Conservation (phyloP, 768 basidiomycete genomes). For the Kwoniella mangroviensis region DNA sequence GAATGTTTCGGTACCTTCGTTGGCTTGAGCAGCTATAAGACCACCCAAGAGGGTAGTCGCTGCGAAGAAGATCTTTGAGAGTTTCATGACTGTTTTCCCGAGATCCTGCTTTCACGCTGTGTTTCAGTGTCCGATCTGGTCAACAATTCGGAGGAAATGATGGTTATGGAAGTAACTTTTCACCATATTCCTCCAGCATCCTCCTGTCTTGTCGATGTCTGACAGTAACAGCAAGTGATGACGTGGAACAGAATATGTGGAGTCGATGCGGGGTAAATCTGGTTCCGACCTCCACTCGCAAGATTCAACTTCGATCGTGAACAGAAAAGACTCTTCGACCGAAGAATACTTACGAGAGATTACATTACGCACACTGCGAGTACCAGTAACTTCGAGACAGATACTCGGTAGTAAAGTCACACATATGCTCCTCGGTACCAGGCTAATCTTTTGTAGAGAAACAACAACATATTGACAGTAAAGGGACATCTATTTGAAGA, state of each 20-base stretch:
- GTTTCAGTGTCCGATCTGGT: slow-evolving; percentile 1
- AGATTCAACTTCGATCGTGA: not conserved
- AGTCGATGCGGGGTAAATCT: not conserved
- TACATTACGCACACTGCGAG: not conserved
- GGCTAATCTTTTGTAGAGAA: no score
- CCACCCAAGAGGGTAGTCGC: not conserved
- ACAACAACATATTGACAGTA: not conserved
- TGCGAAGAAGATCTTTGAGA: slow-evolving; percentile 6
- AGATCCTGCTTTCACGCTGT: not conserved
- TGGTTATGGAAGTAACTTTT: no score
- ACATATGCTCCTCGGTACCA: no score
- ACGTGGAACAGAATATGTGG: not conserved
- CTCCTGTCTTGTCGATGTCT: no score
- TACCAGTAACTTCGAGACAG: not conserved
- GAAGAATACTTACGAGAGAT: not conserved
- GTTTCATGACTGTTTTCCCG: not conserved
- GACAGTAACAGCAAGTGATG: not conserved
- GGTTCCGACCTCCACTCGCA: slow-evolving; percentile 9
- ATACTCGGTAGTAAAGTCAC: not conserved
- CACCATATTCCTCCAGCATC: no score
- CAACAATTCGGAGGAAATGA: no score
- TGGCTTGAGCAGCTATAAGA: slow-evolving; percentile 14
- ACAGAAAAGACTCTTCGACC: not conserved
- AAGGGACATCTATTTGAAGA: not conserved
- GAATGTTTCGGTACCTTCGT: slow-evolving; percentile 34